Conservation (phyloP, 2,329 filamentous ascomycete species). For the Mariannaea sp. region DNA sequence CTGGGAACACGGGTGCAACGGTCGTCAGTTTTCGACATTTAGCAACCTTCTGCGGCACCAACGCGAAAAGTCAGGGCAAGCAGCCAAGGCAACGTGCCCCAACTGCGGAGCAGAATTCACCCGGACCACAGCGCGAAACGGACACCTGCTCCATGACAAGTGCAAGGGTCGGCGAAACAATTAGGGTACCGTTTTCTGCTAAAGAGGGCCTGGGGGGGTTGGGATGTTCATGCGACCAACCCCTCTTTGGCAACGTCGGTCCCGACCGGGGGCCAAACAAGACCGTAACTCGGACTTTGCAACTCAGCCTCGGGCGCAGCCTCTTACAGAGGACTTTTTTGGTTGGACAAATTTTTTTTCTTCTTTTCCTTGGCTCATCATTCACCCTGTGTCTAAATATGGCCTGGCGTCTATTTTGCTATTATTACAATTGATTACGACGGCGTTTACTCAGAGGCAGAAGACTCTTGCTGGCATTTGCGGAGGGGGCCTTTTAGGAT, state of each 20-base stretch:
- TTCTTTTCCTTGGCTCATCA: constrained; percentile 11
- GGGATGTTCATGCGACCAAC: constrained; percentile 23
- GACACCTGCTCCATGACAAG: constrained; percentile 84
- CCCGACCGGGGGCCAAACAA: constrained; percentile 12
- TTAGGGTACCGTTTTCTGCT: constrained; percentile 22
- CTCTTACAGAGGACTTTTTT: too few relatives aligned
- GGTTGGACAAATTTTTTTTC: constrained; percentile 3
- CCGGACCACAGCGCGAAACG: constrained; percentile 83
- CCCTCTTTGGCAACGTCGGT: constrained; percentile 18
- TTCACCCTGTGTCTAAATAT: constrained; percentile 19
- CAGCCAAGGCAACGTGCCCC: constrained; percentile 85
- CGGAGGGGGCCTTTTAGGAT: constrained; percentile 21
- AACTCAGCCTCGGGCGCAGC: constrained; percentile 32
- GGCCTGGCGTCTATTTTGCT: constrained; percentile 27
- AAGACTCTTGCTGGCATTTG: constrained; percentile 16
- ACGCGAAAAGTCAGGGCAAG: constrained; percentile 90
- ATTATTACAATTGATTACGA: constrained; percentile 21
- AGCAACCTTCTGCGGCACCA: constrained; percentile 93
- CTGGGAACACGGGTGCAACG: constrained; percentile 97
- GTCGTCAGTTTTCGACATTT: constrained; percentile 93
- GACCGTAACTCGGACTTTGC: constrained; percentile 20
- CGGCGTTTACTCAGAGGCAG: constrained; percentile 31
- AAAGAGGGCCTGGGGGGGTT: constrained; percentile 22
- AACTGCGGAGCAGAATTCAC: constrained; percentile 95
- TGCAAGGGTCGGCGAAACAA: constrained; percentile 69